phyloP scores from a whole-genome alignment of 2,329 filamentous ascomycete species.

The Alternaria sp. region DNA sequence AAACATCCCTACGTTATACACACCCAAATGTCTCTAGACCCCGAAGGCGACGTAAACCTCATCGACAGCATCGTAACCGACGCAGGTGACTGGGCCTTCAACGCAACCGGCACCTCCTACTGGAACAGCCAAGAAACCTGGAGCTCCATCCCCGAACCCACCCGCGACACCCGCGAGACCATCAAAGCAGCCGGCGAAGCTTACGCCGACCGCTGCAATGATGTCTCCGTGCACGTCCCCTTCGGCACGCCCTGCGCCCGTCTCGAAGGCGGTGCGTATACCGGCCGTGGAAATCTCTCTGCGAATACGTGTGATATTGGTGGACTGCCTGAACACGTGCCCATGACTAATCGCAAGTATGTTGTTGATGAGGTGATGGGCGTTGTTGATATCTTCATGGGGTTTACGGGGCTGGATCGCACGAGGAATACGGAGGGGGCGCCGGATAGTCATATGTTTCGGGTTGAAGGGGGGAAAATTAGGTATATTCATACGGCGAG shows the following conservation, averaged over 20 bases:
- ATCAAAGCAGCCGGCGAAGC: constrained; percentile 33
- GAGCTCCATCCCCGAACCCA: constrained; percentile 19
- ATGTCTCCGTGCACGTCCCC: constrained; percentile 25
- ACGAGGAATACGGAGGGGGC: constrained; percentile 25
- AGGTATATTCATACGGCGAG: constrained; percentile 33
- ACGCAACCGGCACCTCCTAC: constrained; percentile 28
- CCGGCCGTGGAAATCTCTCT: constrained; percentile 19
- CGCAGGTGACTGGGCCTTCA: constrained; percentile 38
- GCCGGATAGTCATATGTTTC: constrained; percentile 37
- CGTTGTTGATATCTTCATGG: constrained; percentile 31
- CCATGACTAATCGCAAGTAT: constrained; percentile 30
- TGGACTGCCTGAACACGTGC: constrained; percentile 16
- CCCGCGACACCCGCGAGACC: constrained; percentile 16
- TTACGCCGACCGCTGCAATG: constrained; percentile 33
- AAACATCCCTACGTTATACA: constrained; percentile 34
- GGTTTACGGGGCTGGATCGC: constrained; percentile 32
- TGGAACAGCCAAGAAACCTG: constrained; percentile 26
- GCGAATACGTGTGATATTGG: constrained; percentile 18
- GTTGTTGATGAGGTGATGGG: constrained; percentile 35
- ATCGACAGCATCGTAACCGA: constrained; percentile 36
- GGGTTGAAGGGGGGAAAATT: constrained; percentile 29
- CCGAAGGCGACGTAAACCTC: constrained; percentile 14
- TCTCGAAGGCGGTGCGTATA: constrained; percentile 33
- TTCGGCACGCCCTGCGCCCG: constrained; percentile 31
- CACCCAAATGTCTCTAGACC: constrained; percentile 29